Conservation (phyloP, 148 eudicot genomes). For the Amaranthus palmeri region DNA sequence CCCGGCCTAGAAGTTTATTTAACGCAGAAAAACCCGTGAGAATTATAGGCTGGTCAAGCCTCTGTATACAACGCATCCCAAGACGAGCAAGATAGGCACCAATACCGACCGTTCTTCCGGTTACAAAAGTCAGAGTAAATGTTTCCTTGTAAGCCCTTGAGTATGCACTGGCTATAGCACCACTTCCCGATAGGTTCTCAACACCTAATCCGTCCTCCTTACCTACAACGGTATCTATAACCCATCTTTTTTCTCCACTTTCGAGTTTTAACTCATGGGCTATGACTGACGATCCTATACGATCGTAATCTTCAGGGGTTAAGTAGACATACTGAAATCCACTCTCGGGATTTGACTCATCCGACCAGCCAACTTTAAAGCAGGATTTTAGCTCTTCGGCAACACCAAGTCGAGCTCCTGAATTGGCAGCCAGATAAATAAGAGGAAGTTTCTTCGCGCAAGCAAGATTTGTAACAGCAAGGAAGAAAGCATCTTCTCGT, state of each 20-base stretch:
- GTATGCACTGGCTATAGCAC: conserved; percentile 97
- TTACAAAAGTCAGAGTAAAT: conserved; percentile 90
- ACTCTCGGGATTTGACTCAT: conserved; percentile 74
- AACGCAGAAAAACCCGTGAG: conserved; percentile 95
- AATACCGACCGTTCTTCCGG: conserved; percentile 94
- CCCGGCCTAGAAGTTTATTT: conserved; percentile 90
- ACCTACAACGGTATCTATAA: conserved; percentile 90
- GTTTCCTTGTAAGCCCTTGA: conserved; percentile 93
- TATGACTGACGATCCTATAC: conserved; percentile 64
- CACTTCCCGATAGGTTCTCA: conserved; percentile 92
- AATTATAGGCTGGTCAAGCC: conserved; percentile 96
- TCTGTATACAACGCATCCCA: conserved; percentile 97
- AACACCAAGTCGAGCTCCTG: conserved; percentile 94
- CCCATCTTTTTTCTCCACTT: conserved; percentile 76
- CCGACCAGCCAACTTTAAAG: conserved; percentile 94
- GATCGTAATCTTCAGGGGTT: conserved; percentile 69
- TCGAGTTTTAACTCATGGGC: conserved; percentile 73
- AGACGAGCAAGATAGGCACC: conserved; percentile 99
- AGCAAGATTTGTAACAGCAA: conserved; percentile 87
- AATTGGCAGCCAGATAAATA: conserved; percentile 90
- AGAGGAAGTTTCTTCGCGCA: conserved; percentile 84
- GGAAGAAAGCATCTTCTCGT: conserved; percentile 90
- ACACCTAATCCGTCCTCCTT: conserved; percentile 96
- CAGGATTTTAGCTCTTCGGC: conserved; percentile 96
- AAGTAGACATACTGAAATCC: conserved; percentile 90